Evolutionary conservation across 176 grass and related monocot genomes (phyloP).

Genomic region (Bromus sterilis): DNA sequence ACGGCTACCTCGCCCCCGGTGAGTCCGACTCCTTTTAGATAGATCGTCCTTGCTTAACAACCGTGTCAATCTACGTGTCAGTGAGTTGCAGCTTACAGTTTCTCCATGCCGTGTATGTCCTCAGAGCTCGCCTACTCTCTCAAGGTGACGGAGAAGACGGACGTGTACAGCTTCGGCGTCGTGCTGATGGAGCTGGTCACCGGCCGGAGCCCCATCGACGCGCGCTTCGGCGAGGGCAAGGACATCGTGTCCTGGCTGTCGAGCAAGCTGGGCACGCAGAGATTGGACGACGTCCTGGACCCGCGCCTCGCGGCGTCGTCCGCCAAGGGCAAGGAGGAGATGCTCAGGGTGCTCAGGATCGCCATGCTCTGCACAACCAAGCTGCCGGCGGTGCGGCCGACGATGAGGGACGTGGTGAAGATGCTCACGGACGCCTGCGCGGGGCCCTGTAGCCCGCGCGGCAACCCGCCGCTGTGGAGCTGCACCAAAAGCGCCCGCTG

Average conservation of each 20-base stretch:
- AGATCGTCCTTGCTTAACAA: no score
- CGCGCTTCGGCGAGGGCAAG: constrained; percentile 60
- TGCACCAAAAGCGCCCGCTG: constrained; percentile 38
- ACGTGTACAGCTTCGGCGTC: constrained; percentile 90
- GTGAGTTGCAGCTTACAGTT: not conserved
- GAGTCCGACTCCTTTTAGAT: no score
- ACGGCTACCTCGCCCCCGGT: constrained; percentile 94
- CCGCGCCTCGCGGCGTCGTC: constrained; percentile 19
- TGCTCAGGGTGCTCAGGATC: constrained; percentile 67
- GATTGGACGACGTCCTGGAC: constrained; percentile 47
- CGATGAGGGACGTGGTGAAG: constrained; percentile 88
- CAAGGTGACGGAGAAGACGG: constrained; percentile 76
- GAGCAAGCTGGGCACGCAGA: constrained; percentile 27
- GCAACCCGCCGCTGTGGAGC: not conserved
- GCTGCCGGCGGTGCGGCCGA: constrained; percentile 45
- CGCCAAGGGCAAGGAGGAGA: constrained; percentile 36
- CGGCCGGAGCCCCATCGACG: constrained; percentile 62
- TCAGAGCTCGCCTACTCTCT: constrained; percentile 77
- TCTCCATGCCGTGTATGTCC: not conserved
- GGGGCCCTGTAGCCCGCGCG: constrained; percentile 25
- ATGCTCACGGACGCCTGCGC: constrained; percentile 52
- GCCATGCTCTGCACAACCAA: constrained; percentile 61
- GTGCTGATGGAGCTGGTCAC: constrained; percentile 82
- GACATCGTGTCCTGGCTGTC: constrained; percentile 88
- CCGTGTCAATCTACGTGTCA: not conserved